Base-by-base conservation (phyloP, 495 filamentous ascomycete genomes). In the Tuber calosporum region DNA sequence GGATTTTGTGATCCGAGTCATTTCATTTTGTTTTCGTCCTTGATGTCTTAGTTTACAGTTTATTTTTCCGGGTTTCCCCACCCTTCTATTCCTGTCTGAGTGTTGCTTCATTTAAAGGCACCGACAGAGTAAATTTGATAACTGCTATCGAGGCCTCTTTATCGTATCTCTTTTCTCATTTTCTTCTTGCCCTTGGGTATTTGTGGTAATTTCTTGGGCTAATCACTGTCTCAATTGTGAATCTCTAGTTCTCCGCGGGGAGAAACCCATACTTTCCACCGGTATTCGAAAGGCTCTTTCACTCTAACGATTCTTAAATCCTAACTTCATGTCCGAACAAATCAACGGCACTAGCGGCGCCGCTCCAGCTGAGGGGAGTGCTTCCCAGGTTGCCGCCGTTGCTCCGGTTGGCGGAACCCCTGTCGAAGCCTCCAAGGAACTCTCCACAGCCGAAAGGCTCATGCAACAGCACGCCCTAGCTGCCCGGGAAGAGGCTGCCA, bases 401-500 rank as follows among this genome's bases (percentile, higher is more conserved):
- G 58, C 70, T 69, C 77, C 77, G 53, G 73, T 48, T 71, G 66
- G 73, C 62, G 36, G 48, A 43, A 66, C 70, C 39, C n/a, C 75
- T 30, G n/a, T 36, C 39, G 69, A 75, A 53, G 67, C 36, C 43
- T 38, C 70, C 39, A 78, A 71, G 67, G 81, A 83, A 66, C 77
- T 83, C 34, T 87, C 89, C 68, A 85, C 91, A 43, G 94, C 93
- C 36, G 89, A 92, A 78, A 87, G 88, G 84, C 88, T 97, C 53
- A 88, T 90, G 82, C 86, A 92, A 77, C 89, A 93, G 83, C 94
- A 97, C 83, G 86, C 83, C 42, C 69, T 78, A 22, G 77, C 76
- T 78, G 76, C 76, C 36, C 75, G 73, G 42, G 38, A 42, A 19
- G 73, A 70, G 67, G 40, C 62, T 72, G 6, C 38, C 37, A 22